Evolutionary conservation across 164 flowering plant species (phyloP).

Genomic region (Berberis vulgaris): DNA sequence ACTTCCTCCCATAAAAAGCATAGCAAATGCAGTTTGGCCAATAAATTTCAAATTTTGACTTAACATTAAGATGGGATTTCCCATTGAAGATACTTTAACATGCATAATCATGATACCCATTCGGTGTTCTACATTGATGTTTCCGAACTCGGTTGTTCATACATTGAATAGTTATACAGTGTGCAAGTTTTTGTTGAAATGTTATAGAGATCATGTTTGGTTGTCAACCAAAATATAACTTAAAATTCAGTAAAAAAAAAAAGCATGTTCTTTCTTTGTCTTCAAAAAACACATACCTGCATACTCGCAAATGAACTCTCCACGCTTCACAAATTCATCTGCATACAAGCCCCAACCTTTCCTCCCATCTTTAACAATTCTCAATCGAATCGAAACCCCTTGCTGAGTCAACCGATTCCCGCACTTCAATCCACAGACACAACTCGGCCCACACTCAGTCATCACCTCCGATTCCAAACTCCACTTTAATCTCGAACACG

Average conservation of each 20-base stretch:
- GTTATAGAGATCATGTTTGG: neutral
- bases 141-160: too few species aligned
- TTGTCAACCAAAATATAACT: too few species aligned
- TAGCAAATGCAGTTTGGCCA: neutral
- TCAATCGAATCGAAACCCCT: conserved; percentile 50
- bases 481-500: conserved; percentile 19
- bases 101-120: too few species aligned
- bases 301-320: conserved; percentile 75
- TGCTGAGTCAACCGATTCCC: conserved; percentile 53
- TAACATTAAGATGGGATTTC: too few species aligned
- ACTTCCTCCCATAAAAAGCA: neutral
- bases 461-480: conserved; percentile 16
- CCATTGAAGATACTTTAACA: too few species aligned
- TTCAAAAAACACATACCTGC: conserved; percentile 17
- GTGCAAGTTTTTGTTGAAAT: neutral
- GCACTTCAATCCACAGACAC: conserved; percentile 56
- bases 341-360: conserved; percentile 89
- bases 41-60: too few species aligned
- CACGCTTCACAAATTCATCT: conserved; percentile 38
- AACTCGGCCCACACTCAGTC: conserved; percentile 69
- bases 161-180: neutral
- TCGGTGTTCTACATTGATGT: too few species aligned
- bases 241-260: too few species aligned
- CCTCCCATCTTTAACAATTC: conserved; percentile 40
- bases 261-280: too few species aligned